These are phyloP conservation scores for Neolentinus lepideus DNA, from an alignment of 1,284 basidiomycete species.

Conservation along the genomic window DNA sequence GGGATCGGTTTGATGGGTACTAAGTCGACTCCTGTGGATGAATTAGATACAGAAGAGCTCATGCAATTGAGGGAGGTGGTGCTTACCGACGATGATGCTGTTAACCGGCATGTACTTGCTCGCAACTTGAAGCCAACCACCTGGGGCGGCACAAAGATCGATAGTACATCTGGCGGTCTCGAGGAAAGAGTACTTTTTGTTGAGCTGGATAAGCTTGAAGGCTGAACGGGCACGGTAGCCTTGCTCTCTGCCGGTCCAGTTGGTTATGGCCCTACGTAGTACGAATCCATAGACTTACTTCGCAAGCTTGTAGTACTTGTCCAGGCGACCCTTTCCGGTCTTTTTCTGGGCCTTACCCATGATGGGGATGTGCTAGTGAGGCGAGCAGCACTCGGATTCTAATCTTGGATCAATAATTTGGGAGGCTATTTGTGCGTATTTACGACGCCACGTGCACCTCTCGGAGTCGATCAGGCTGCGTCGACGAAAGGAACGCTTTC, in stretches of 20 bases:
- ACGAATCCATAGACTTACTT: slow-evolving; percentile 46
- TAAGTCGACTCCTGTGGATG: slow-evolving; percentile 79
- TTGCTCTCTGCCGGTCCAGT: slow-evolving; percentile 68
- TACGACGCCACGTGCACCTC: background rate
- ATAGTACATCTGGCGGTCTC: slow-evolving; percentile 92
- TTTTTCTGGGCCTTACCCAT: slow-evolving; percentile 85
- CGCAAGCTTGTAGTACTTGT: slow-evolving; percentile 94
- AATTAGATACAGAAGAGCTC: slow-evolving; percentile 8
- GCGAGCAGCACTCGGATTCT: background rate
- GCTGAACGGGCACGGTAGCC: slow-evolving; percentile 99
- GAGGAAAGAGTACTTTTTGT: slow-evolving; percentile 95
- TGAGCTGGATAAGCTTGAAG: slow-evolving; percentile 98
- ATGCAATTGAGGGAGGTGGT: slow-evolving; percentile 4
- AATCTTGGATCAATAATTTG: background rate
- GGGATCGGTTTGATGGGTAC: slow-evolving; percentile 97
- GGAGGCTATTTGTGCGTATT: background rate
- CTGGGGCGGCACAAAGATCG: slow-evolving; percentile 97
- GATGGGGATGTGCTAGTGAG: slow-evolving; percentile 1
- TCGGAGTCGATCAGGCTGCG: no score
- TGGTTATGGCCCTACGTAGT: slow-evolving; percentile 3
- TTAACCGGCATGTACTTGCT: slow-evolving; percentile 98
- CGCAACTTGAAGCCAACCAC: slow-evolving; percentile 98
- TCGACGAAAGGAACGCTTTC: no score
- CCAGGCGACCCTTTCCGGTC: slow-evolving; percentile 91
- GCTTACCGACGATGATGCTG: slow-evolving; percentile 87